phyloP scores from a whole-genome alignment of 1,284 basidiomycete genomes.

The Irpex sp. region DNA sequence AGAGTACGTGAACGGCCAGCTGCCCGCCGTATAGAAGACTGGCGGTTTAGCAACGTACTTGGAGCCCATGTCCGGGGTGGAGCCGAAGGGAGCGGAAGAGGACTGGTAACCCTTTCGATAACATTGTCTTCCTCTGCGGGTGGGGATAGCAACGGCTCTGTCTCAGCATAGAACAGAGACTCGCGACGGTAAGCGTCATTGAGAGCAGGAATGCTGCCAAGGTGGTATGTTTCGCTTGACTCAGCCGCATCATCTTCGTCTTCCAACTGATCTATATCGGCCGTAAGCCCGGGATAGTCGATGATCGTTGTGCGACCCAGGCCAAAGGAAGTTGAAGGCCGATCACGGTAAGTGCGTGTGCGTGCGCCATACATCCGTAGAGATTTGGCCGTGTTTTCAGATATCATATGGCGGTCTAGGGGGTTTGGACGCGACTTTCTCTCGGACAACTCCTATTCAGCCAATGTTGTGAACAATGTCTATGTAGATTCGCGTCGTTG shows the following conservation, averaged over 20 bases:
- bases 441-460: slow-evolving; percentile 61
- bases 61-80: slow-evolving; percentile 13
- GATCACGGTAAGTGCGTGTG: slow-evolving; percentile 47
- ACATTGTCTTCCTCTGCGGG: slow-evolving; percentile 5
- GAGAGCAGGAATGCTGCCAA: slow-evolving; percentile 51
- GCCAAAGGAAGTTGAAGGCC: slow-evolving; percentile 11
- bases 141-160: slow-evolving; percentile 11
- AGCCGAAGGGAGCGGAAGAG: slow-evolving; percentile 18
- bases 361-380: slow-evolving; percentile 53
- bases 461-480: background rate
- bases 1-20: slow-evolving; percentile 46
- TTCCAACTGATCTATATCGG: slow-evolving; percentile 45
- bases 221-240: slow-evolving; percentile 37
- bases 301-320: slow-evolving; percentile 8
- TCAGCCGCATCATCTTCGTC: slow-evolving; percentile 53
- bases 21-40: slow-evolving; percentile 45
- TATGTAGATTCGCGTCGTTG: background rate
- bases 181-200: slow-evolving; percentile 31
- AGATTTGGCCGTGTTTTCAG: slow-evolving; percentile 58
- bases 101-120: slow-evolving; percentile 16
- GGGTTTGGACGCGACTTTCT: slow-evolving; percentile 48
- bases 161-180: slow-evolving; percentile 15
- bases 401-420: slow-evolving; percentile 56
- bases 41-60: slow-evolving; percentile 35
- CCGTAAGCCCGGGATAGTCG: slow-evolving; percentile 46